Conservation (phyloP, 2,329 filamentous ascomycete species). For the Paecilomyces fulvus region DNA sequence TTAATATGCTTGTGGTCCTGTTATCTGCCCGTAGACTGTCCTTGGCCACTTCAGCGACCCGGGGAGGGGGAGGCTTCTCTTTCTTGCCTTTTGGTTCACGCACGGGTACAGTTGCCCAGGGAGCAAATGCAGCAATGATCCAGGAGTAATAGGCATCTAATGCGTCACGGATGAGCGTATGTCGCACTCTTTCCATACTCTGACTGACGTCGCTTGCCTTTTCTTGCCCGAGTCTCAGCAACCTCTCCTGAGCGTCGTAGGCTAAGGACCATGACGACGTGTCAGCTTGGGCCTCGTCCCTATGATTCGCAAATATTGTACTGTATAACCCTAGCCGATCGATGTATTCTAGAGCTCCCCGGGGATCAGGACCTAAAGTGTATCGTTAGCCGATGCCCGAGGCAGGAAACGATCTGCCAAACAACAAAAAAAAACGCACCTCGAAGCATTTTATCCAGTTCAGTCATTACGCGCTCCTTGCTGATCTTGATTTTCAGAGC, state of each 20-base stretch:
- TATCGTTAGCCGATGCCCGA: neutral
- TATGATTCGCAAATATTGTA: slow-evolving; percentile 35
- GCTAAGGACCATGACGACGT: slow-evolving; percentile 52
- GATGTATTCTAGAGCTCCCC: slow-evolving; percentile 29
- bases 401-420: neutral
- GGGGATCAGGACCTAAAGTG: slow-evolving; percentile 28
- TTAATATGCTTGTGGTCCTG: slow-evolving; percentile 61
- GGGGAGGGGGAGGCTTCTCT: slow-evolving; percentile 48
- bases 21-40: slow-evolving; percentile 76
- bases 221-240: slow-evolving; percentile 30
- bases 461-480: slow-evolving; percentile 76
- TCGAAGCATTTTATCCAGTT: slow-evolving; percentile 85
- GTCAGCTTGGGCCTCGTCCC: slow-evolving; percentile 47
- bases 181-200: slow-evolving; percentile 20
- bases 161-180: slow-evolving; percentile 51
- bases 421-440: slow-evolving; percentile 35
- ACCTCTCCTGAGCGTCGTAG: slow-evolving; percentile 54
- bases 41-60: slow-evolving; percentile 56
- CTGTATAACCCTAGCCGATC: slow-evolving; percentile 29
- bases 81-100: slow-evolving; percentile 31
- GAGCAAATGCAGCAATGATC: slow-evolving; percentile 65
- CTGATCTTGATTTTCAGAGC: slow-evolving; percentile 85
- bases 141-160: slow-evolving; percentile 67
- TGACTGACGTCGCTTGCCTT: slow-evolving; percentile 42
- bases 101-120: slow-evolving; percentile 54